Conservation (phyloP, 192 early-diverging fungal species). For the Chytriomyces sp. region DNA sequence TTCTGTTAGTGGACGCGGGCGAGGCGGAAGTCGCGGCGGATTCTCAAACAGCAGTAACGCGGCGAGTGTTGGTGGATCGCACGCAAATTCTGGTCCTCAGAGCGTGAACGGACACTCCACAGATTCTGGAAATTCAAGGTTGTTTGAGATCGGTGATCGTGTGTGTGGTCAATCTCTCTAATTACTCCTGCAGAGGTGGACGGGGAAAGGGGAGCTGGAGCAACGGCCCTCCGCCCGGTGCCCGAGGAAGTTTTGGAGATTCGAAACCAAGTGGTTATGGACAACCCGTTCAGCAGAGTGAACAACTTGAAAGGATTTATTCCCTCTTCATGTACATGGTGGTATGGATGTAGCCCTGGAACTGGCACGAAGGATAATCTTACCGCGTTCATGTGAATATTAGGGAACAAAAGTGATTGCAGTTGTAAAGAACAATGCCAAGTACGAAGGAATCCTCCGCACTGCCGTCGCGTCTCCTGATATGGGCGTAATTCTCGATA, state of each 20-base stretch:
- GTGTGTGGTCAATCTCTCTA: background rate
- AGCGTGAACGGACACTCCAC: background rate
- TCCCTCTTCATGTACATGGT: conserved; percentile 67
- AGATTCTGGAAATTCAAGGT: background rate
- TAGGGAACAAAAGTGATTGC: conserved; percentile 71
- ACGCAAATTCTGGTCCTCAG: background rate
- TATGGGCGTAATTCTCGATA: conserved; percentile 63
- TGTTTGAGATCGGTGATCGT: background rate
- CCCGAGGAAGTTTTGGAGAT: background rate
- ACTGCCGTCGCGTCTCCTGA: conserved; percentile 62
- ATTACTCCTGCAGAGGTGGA: background rate
- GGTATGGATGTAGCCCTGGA: conserved; percentile 46
- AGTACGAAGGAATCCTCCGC: conserved; percentile 73
- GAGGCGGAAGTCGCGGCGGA: background rate
- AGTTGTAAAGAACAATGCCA: conserved; percentile 56
- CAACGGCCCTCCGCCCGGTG: conserved; percentile 10
- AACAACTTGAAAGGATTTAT: conserved; percentile 63
- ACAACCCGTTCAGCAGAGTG: conserved; percentile 1
- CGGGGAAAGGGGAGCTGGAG: conserved; percentile 31
- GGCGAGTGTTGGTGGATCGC: background rate
- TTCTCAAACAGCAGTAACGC: background rate
- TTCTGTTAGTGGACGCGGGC: background rate
- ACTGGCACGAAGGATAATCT: background rate
- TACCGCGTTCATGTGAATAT: background rate
- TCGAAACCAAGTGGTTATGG: background rate